Evolutionary conservation across 495 filamentous ascomycete genomes (phyloP).

Genomic region (Copromyces sp.): DNA sequence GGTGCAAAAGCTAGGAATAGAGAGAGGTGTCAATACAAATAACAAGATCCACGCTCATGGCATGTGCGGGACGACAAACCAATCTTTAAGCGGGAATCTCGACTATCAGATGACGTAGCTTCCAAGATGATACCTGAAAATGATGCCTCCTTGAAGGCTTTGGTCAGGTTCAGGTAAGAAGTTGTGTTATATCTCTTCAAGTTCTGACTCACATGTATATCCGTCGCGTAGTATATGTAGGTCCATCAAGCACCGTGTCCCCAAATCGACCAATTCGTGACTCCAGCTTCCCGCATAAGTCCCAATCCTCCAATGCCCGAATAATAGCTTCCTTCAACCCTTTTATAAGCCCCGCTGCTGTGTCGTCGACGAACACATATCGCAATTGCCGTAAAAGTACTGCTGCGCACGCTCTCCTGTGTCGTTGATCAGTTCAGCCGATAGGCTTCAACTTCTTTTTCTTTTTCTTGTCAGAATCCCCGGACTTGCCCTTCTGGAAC

Average conservation of each 20-base stretch:
- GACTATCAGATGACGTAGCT: background rate
- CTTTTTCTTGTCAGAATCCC: constrained; percentile 76
- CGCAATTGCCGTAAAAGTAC: background rate
- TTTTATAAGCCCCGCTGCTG: background rate
- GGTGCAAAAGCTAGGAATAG: background rate
- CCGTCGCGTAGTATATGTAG: background rate
- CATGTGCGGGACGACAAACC: background rate
- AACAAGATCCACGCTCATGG: background rate
- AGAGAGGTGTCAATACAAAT: background rate
- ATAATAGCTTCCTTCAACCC: background rate
- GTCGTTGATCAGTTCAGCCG: constrained; percentile 22
- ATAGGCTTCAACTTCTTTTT: constrained; percentile 71
- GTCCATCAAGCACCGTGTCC: background rate
- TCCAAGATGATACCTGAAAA: background rate
- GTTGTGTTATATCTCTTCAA: background rate
- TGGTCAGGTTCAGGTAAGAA: background rate
- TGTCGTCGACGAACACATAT: background rate
- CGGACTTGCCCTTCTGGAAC: constrained; percentile 63
- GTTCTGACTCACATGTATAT: background rate
- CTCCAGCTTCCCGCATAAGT: background rate
- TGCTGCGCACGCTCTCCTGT: background rate
- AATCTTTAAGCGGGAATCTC: background rate
- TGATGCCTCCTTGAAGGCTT: background rate
- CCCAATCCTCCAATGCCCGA: background rate
- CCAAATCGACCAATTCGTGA: background rate